Base-by-base conservation (phyloP, 768 basidiomycete genomes). In the Baorangia bicolor region DNA sequence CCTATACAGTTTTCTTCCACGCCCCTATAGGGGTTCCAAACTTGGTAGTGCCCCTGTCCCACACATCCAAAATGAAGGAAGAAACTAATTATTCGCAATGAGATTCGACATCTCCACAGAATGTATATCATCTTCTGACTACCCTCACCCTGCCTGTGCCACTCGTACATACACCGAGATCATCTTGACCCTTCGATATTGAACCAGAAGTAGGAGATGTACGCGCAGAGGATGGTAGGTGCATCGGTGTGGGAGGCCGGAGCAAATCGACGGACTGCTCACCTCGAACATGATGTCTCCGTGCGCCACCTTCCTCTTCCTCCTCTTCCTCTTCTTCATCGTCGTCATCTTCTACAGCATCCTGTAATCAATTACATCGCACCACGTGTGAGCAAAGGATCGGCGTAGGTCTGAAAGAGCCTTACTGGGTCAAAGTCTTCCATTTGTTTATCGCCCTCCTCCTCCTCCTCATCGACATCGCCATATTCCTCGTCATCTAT, bases 341-440 rank as follows among this genome's bases (percentile, higher is more conserved):
- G 0, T 84, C 82, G 0, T 84, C 84, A 2, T 85, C 84, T 13
- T 80, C 82, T 31, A 70, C 74, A 11, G 74, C 77, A 68, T 84
- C 83, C 83, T 84, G 58, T 45, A 37, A 38, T 49, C 14, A 34
- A 62, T 51, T n/a, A 11, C 44, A 51, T 47, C 51, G 14, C 46
- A 28, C 39, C 52, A 44, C 40, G 27, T 14, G 56, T 69, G 46
- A 68, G 58, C 35, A n/a, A 38, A 38, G 16, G 27, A 51, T 48
- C 43, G 1, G 1, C 9, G 8, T n/a, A 20, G 38, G 34, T 46
- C 28, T 20, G 12, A 49, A 51, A 52, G 35, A 23, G 4, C 30
- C 83, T 59, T 71, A 90, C 90, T 46, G 85, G 84, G 75, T 92
- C 90, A 73, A 92, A 92, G 67, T 92, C 89, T 69, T 92, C 90